These are phyloP conservation scores for Murraya paniculata DNA, from an alignment of 345 rosid species.

Conservation along the genomic window DNA sequence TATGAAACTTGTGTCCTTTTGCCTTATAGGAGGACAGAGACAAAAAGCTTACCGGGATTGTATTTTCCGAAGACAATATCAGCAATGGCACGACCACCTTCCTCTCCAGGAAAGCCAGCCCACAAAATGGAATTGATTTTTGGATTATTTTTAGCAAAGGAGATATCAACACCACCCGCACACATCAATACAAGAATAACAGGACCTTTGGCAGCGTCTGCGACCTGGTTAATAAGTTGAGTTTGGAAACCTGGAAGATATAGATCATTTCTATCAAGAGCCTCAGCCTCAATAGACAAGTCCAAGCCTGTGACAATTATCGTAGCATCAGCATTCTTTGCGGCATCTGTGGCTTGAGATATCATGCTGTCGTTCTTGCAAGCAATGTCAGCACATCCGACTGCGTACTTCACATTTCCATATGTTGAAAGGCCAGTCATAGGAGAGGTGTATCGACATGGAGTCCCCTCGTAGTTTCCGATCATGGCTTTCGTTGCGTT, in stretches of 20 bases:
- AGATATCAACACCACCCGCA: slow-evolving; percentile 51
- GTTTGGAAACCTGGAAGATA: slow-evolving; percentile 55
- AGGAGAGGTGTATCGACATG: slow-evolving; percentile 41
- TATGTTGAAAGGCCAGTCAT: slow-evolving; percentile 37
- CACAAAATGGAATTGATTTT: slow-evolving; percentile 45
- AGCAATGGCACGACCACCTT: slow-evolving; percentile 67
- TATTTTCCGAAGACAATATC: slow-evolving; percentile 58
- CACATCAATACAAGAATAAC: slow-evolving; percentile 60
- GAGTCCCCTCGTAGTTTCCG: slow-evolving; percentile 63
- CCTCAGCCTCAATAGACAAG: slow-evolving; percentile 48
- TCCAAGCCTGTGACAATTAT: slow-evolving; percentile 44
- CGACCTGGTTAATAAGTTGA: slow-evolving; percentile 43
- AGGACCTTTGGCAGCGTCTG: slow-evolving; percentile 43
- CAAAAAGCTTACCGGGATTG: slow-evolving; percentile 46
- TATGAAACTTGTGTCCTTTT: no score
- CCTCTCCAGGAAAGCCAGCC: slow-evolving; percentile 71
- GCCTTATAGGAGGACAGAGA: no score
- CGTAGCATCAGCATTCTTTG: slow-evolving; percentile 46
- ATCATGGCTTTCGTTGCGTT: slow-evolving; percentile 49
- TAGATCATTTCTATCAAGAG: slow-evolving; percentile 45
- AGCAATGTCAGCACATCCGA: slow-evolving; percentile 46
- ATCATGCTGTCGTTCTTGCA: slow-evolving; percentile 39
- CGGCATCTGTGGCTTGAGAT: slow-evolving; percentile 28
- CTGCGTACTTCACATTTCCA: slow-evolving; percentile 24
- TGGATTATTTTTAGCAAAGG: slow-evolving; percentile 33